Conservation (phyloP, 225 moss, liverwort and hornwort genomes). For the Takakia lepidozioides region DNA sequence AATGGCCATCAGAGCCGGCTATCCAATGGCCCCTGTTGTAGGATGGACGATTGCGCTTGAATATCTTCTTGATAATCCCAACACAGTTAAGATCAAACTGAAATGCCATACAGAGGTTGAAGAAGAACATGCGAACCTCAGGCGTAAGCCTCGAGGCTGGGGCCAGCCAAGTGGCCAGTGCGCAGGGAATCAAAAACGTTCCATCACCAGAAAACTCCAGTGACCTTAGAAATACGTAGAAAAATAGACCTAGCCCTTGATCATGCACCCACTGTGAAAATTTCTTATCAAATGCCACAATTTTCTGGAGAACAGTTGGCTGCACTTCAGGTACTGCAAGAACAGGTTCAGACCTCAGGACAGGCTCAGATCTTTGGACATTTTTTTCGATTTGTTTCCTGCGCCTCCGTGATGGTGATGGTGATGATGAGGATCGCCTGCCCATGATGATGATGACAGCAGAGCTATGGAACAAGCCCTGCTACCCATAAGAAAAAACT, state of each 20-base stretch:
- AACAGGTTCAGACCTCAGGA: too few species aligned
- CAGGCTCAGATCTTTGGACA: too few species aligned
- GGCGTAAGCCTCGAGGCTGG: slow-evolving; percentile 38
- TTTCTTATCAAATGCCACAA: slow-evolving; percentile 41
- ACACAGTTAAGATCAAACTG: slow-evolving; percentile 55
- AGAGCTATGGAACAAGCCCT: too few species aligned
- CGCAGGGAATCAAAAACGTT: slow-evolving; percentile 48
- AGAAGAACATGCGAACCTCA: slow-evolving; percentile 56
- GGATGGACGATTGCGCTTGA: slow-evolving; percentile 53
- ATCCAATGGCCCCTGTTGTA: slow-evolving; percentile 55
- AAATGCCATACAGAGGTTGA: slow-evolving; percentile 66
- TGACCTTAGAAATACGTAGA: slow-evolving; percentile 24
- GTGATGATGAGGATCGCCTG: too few species aligned
- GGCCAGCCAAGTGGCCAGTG: slow-evolving; percentile 55
- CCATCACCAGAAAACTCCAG: slow-evolving; percentile 78
- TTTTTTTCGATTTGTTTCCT: too few species aligned
- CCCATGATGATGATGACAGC: too few species aligned
- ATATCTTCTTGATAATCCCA: slow-evolving; percentile 45
- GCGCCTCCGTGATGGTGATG: too few species aligned
- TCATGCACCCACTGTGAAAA: slow-evolving; percentile 49
- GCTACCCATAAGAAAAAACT: too few species aligned
- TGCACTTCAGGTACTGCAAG: too few species aligned
- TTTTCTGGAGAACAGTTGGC: too few species aligned
- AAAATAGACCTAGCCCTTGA: slow-evolving; percentile 27
- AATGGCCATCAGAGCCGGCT: slow-evolving; percentile 26